These are phyloP conservation scores for Lactarius sanguifluus DNA, from an alignment of 768 basidiomycete genomes.

Conservation along the genomic window DNA sequence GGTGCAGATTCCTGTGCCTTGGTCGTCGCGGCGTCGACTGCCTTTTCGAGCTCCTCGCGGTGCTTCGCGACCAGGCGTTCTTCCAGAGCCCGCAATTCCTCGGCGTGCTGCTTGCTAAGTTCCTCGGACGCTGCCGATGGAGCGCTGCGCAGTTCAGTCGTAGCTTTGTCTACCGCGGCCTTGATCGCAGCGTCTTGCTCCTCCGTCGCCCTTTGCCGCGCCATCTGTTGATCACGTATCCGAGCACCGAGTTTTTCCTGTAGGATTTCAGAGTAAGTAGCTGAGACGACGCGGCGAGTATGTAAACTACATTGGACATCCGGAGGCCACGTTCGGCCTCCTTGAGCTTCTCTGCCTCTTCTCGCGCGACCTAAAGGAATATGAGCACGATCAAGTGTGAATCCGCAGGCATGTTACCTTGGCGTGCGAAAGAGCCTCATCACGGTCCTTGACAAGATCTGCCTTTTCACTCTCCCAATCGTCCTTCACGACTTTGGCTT, in stretches of 20 bases:
- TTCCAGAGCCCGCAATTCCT: constrained; percentile 58
- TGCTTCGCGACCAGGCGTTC: constrained; percentile 53
- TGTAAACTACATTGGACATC: constrained; percentile 29
- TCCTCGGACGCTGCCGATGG: constrained; percentile 40
- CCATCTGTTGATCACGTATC: constrained; percentile 53
- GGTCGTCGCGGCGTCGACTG: constrained; percentile 42
- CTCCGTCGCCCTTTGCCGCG: constrained; percentile 52
- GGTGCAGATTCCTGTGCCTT: constrained; percentile 32
- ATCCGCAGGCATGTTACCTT: constrained; percentile 44
- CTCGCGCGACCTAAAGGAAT: constrained; percentile 27
- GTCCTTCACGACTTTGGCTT: constrained; percentile 34
- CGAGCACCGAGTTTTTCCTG: constrained; percentile 50
- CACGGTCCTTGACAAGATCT: constrained; percentile 55
- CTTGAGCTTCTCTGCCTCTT: constrained; percentile 32
- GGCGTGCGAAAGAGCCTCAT: constrained; percentile 57
- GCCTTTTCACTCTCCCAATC: constrained; percentile 62
- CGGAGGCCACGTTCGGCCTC: constrained; percentile 32
- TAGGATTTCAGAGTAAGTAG: background rate
- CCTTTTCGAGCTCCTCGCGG: constrained; percentile 52
- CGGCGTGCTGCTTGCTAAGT: constrained; percentile 51
- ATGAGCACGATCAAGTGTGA: background rate
- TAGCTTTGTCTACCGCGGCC: constrained; percentile 57
- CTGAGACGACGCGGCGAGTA: background rate
- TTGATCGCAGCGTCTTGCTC: constrained; percentile 52
- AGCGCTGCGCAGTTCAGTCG: constrained; percentile 41